These are phyloP conservation scores for Syzygium aqueum DNA, from an alignment of 345 rosid species.

Conservation along the genomic window DNA sequence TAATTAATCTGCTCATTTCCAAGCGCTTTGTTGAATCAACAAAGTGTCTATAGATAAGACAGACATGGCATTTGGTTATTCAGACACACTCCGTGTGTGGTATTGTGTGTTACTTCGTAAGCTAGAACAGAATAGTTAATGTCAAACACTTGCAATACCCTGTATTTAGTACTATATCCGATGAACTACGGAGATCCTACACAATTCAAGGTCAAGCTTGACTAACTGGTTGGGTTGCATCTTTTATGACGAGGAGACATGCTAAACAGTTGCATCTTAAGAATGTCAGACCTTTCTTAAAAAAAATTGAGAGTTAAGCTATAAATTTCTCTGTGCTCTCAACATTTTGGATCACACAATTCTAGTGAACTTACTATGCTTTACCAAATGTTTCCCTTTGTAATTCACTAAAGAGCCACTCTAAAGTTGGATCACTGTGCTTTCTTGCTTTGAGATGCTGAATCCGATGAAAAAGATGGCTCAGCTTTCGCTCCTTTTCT, in stretches of 20 bases:
- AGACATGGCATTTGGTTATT: not conserved
- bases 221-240: not conserved
- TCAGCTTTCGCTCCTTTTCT: not conserved
- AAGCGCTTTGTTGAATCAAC: not conserved
- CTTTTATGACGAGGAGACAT: not conserved
- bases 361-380: not conserved
- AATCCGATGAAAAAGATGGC: not conserved
- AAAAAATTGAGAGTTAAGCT: not conserved
- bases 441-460: not conserved
- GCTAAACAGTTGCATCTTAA: not conserved
- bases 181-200: not conserved
- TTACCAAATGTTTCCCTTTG: not conserved
- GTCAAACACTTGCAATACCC: not conserved
- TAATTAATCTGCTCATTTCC: not conserved
- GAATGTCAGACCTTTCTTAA: not conserved
- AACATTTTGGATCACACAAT: not conserved
- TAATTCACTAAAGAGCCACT: not conserved
- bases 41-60: not conserved
- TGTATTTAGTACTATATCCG: not conserved
- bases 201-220: not conserved
- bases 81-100: not conserved
- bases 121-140: not conserved
- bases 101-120: not conserved
- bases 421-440: not conserved
- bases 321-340: not conserved